These are phyloP conservation scores for Aspergillus arachidicola DNA, from an alignment of 2,329 filamentous ascomycete species.

Conservation along the genomic window DNA sequence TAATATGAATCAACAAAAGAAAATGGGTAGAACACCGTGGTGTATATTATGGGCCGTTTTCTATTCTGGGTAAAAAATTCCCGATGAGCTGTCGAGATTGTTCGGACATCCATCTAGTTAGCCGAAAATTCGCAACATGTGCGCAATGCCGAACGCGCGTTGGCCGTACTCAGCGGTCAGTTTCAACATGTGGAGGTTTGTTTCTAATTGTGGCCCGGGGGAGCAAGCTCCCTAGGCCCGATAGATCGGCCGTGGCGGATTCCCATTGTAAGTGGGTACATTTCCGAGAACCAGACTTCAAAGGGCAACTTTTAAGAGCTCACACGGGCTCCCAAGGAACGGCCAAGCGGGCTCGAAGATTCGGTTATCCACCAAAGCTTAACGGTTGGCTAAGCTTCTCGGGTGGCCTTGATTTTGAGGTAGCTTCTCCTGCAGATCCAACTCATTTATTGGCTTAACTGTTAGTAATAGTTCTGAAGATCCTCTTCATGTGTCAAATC, in stretches of 20 bases:
- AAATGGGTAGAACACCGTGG: neutral
- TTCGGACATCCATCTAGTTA: neutral
- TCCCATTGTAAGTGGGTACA: neutral
- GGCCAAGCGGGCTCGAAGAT: slow-evolving; percentile 9
- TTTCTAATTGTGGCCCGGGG: neutral
- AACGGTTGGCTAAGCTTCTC: slow-evolving; percentile 3
- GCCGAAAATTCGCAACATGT: neutral
- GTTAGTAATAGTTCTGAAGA: slow-evolving; percentile 8
- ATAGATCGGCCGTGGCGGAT: neutral
- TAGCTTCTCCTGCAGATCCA: slow-evolving; percentile 6
- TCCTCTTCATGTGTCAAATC: neutral
- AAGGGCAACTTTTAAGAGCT: neutral
- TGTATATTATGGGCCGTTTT: neutral
- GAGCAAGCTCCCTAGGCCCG: neutral
- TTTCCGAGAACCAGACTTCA: neutral
- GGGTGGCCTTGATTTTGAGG: slow-evolving; percentile 3
- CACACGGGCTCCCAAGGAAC: neutral
- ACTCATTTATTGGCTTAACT: slow-evolving; percentile 5
- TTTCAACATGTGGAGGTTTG: neutral
- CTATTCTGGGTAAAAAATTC: neutral
- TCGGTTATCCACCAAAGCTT: slow-evolving; percentile 6
- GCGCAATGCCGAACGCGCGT: neutral
- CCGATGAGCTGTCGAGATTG: neutral
- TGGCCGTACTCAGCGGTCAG: neutral
- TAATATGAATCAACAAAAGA: neutral